These are phyloP conservation scores for Candida orba DNA, from an alignment of 805 yeast species.

Conservation along the genomic window DNA sequence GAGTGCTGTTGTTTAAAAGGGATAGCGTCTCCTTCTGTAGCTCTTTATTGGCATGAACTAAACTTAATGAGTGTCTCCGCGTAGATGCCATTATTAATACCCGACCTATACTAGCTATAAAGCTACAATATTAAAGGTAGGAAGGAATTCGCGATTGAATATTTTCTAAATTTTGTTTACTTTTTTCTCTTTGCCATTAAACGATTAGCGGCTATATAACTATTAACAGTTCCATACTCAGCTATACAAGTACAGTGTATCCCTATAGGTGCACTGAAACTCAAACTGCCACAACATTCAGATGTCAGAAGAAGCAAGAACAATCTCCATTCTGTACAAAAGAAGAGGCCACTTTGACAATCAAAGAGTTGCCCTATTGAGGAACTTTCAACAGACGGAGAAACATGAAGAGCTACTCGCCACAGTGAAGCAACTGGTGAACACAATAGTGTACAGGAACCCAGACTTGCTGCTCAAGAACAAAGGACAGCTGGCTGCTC, in stretches of 20 bases:
- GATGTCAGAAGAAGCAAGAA: slow-evolving; percentile 8
- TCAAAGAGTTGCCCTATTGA: slow-evolving; percentile 12
- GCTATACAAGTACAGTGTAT: too few species aligned
- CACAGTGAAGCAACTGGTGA: slow-evolving; percentile 11
- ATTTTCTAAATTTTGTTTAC: too few species aligned
- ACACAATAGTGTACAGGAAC: slow-evolving; percentile 11
- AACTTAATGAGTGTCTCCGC: neutral
- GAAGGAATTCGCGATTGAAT: too few species aligned
- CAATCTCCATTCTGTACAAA: slow-evolving; percentile 13
- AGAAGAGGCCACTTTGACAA: slow-evolving; percentile 18
- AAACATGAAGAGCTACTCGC: slow-evolving; percentile 11
- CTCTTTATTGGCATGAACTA: neutral
- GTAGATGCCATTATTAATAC: neutral
- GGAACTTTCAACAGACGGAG: slow-evolving; percentile 13
- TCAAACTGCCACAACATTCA: neutral
- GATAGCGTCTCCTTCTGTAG: slow-evolving; percentile 3
- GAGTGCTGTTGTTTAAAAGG: neutral
- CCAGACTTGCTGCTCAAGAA: slow-evolving; percentile 19
- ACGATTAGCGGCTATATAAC: too few species aligned
- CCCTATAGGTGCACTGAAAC: too few species aligned
- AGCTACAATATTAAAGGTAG: too few species aligned
- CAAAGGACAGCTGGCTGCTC: slow-evolving; percentile 19
- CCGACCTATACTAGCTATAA: too few species aligned
- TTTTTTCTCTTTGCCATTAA: too few species aligned
- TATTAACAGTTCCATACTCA: too few species aligned